Conservation (phyloP, 1,139 yeast species). For the Sugiyamaella pinicola region DNA sequence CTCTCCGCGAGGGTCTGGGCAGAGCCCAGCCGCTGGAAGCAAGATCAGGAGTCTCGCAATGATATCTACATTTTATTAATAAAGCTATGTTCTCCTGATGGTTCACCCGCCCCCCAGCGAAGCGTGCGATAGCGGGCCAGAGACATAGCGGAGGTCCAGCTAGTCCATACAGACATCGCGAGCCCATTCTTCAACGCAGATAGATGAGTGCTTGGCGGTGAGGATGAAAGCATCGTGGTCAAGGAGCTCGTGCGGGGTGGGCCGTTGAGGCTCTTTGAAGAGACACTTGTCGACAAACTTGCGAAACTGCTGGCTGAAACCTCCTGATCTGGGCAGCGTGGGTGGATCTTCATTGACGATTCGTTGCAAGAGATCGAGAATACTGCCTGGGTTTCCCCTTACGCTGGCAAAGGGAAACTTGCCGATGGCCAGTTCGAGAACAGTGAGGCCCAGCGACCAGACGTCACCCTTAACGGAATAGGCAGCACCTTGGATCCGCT, state of each 20-base stretch:
- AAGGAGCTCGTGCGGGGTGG: conserved; percentile 62
- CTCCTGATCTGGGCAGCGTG: conserved; percentile 50
- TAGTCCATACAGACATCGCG: conserved; percentile 25
- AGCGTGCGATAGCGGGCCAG: neutral
- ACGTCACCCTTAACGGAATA: conserved; percentile 94
- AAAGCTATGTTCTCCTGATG: too few species aligned
- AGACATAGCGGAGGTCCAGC: neutral
- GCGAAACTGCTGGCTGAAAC: conserved; percentile 52
- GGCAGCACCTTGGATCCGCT: conserved; percentile 89
- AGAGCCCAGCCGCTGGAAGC: conserved; percentile 14
- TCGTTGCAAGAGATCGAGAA: conserved; percentile 83
- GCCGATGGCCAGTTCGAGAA: conserved; percentile 86
- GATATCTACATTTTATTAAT: neutral
- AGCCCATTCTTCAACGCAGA: conserved; percentile 57
- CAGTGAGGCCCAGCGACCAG: conserved; percentile 92
- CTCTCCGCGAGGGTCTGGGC: conserved; percentile 10
- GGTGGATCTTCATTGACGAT: conserved; percentile 96
- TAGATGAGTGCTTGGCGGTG: conserved; percentile 47
- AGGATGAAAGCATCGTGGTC: conserved; percentile 49
- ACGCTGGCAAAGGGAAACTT: conserved; percentile 57
- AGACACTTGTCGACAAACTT: conserved; percentile 70
- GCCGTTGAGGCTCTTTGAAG: conserved; percentile 65
- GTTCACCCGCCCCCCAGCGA: too few species aligned
- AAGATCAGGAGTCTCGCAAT: neutral
- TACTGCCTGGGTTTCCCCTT: conserved; percentile 57